Conservation (phyloP, 2,329 filamentous ascomycete genomes). For the Pseudopyricularia cyperi region DNA sequence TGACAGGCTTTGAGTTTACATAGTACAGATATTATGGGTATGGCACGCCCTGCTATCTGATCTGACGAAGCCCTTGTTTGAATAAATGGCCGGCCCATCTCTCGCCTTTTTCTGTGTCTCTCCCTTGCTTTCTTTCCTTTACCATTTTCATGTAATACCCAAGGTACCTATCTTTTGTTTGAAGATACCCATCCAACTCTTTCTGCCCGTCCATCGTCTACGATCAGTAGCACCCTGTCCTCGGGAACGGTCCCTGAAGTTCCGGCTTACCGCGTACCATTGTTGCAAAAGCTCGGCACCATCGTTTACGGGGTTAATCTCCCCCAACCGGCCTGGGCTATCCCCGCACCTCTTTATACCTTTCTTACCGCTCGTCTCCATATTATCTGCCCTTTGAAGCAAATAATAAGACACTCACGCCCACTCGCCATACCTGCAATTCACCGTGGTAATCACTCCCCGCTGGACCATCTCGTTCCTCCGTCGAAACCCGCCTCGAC, state of each 20-base stretch:
- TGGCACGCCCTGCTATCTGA: no score
- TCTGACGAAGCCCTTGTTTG: no score
- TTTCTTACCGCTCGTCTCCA: not conserved
- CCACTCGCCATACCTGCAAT: no score
- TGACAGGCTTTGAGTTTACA: no score
- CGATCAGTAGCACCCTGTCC: not conserved
- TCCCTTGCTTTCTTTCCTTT: no score
- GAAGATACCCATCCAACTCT: not conserved
- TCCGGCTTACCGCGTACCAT: not conserved
- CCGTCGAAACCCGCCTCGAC: not conserved
- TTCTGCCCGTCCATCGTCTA: not conserved
- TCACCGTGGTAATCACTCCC: not conserved
- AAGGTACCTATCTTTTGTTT: no score
- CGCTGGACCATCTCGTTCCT: not conserved
- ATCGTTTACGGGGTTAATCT: not conserved
- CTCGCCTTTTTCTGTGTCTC: no score
- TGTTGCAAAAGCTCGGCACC: not conserved
- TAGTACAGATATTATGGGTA: no score
- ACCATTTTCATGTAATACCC: no score
- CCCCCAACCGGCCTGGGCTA: not conserved
- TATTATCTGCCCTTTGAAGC: not conserved
- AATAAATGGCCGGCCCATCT: no score
- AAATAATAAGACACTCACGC: not conserved
- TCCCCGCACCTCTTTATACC: not conserved
- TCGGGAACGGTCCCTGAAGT: not conserved